Percentiles rank a stretch among this genome's conserved stretches.
Evolutionary conservation across 371 early-diverging fungal genomes (phyloP).

Genomic region (Mycotypha africana): DNA sequence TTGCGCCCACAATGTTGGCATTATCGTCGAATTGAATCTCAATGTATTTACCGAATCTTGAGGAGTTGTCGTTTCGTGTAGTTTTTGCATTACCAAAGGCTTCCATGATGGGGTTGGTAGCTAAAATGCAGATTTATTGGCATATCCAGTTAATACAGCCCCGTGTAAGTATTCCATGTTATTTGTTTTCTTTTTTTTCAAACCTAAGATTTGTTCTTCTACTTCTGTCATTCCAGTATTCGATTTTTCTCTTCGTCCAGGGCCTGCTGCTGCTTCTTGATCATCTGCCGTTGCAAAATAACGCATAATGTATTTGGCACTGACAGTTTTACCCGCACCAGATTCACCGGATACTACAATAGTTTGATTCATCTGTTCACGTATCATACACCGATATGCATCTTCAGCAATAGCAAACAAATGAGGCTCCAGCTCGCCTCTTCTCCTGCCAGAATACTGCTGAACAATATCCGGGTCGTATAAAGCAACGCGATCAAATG

Average conservation of each 20-base stretch:
- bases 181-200: neutral
- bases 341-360: slow-evolving; percentile 98
- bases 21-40: slow-evolving; percentile 84
- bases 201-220: slow-evolving; percentile 74
- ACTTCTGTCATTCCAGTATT: slow-evolving; percentile 67
- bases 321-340: slow-evolving; percentile 96
- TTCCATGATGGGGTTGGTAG: slow-evolving; percentile 99
- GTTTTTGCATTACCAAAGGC: slow-evolving; percentile 99
- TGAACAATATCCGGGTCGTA: slow-evolving; percentile 81
- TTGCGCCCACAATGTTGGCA: slow-evolving; percentile 89
- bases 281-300: slow-evolving; percentile 94
- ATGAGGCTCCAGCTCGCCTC: slow-evolving; percentile 97
- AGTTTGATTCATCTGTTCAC: slow-evolving; percentile 90
- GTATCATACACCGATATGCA: slow-evolving; percentile 94
- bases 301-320: slow-evolving; percentile 95
- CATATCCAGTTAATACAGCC: no score
- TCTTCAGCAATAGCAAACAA: slow-evolving; percentile 98
- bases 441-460: slow-evolving; percentile 88
- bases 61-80: slow-evolving; percentile 98
- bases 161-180: no score
- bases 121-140: slow-evolving; percentile 67
- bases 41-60: slow-evolving; percentile 99
- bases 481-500: slow-evolving; percentile 85
- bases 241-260: slow-evolving; percentile 30
- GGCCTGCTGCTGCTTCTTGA: slow-evolving; percentile 43